Conservation (phyloP, 2,329 filamentous ascomycete species). For the Fusarium miscanthi region DNA sequence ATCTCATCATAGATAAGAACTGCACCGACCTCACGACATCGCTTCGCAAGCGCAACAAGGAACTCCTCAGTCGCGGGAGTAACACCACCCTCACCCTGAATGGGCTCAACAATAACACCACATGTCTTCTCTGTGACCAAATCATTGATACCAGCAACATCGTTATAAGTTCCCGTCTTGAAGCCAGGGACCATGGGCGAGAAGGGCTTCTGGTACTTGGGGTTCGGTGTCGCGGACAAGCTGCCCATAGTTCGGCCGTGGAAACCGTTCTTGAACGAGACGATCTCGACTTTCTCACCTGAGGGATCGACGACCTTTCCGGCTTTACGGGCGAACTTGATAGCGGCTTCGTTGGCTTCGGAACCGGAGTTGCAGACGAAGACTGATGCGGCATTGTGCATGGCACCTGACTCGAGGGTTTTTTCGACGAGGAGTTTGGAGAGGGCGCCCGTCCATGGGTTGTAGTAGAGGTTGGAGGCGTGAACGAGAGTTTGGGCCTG, state of each 20-base stretch:
- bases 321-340: constrained; percentile 95
- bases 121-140: constrained; percentile 88
- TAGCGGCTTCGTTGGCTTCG: constrained; percentile 96
- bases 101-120: constrained; percentile 95
- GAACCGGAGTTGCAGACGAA: constrained; percentile 98
- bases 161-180: constrained; percentile 86
- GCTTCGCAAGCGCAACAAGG: constrained; percentile 81
- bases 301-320: constrained; percentile 80
- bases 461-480: constrained; percentile 96
- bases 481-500: constrained; percentile 83
- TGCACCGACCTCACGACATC: constrained; percentile 88
- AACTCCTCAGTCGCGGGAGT: constrained; percentile 87
- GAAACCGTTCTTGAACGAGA: constrained; percentile 93
- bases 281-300: constrained; percentile 81
- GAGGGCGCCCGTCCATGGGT: constrained; percentile 91
- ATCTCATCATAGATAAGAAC: constrained; percentile 97
- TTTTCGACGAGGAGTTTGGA: constrained; percentile 86
- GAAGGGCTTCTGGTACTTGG: constrained; percentile 97
- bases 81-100: constrained; percentile 96
- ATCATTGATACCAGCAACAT: constrained; percentile 75
- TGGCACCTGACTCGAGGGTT: constrained; percentile 81
- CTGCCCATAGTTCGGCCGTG: constrained; percentile 97
- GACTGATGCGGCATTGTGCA: constrained; percentile 81
- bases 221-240: constrained; percentile 95
- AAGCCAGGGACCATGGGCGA: constrained; percentile 96